These are phyloP conservation scores for Penicillium robsamsonii DNA, from an alignment of 495 filamentous ascomycete species.

Conservation along the genomic window DNA sequence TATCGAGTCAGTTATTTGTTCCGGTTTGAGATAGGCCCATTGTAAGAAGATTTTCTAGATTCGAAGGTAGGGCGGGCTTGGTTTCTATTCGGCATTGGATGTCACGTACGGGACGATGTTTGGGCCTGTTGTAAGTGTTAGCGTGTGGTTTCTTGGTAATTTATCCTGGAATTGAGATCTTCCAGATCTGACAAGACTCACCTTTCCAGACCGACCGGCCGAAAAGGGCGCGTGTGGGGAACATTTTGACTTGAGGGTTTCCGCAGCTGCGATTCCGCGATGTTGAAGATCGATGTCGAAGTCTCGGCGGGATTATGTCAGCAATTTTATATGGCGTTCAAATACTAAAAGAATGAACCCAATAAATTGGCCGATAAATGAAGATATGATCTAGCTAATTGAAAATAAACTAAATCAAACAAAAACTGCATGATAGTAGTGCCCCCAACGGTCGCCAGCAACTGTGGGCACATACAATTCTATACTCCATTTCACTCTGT, in stretches of 20 bases:
- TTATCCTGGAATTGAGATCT: neutral
- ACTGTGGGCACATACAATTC: slow-evolving; percentile 17
- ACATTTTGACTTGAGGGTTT: slow-evolving; percentile 47
- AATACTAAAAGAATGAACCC: neutral
- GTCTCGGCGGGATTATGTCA: slow-evolving; percentile 21
- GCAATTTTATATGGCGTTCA: slow-evolving; percentile 1
- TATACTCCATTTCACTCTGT: slow-evolving; percentile 28
- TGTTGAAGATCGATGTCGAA: slow-evolving; percentile 23
- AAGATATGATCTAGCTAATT: neutral
- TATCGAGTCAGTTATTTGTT: slow-evolving; percentile 3
- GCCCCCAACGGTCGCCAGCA: slow-evolving; percentile 31
- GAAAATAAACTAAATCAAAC: neutral
- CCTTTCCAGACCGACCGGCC: slow-evolving; percentile 77
- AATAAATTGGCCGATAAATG: slow-evolving; percentile 3
- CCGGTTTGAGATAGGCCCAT: neutral
- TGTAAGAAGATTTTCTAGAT: neutral
- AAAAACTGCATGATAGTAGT: neutral
- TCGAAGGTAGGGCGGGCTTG: neutral
- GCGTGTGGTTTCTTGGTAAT: slow-evolving; percentile 4
- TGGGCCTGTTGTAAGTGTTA: slow-evolving; percentile 42
- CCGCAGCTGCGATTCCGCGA: slow-evolving; percentile 15
- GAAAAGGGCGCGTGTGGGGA: slow-evolving; percentile 57
- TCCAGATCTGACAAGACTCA: slow-evolving; percentile 25
- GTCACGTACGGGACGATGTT: slow-evolving; percentile 55
- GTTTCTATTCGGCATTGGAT: neutral